Evolutionary conservation across 1,284 basidiomycete genomes (phyloP), one percentile per base, ranked within the genome.

Genomic region (Pseudozyma thailandica): DNA sequence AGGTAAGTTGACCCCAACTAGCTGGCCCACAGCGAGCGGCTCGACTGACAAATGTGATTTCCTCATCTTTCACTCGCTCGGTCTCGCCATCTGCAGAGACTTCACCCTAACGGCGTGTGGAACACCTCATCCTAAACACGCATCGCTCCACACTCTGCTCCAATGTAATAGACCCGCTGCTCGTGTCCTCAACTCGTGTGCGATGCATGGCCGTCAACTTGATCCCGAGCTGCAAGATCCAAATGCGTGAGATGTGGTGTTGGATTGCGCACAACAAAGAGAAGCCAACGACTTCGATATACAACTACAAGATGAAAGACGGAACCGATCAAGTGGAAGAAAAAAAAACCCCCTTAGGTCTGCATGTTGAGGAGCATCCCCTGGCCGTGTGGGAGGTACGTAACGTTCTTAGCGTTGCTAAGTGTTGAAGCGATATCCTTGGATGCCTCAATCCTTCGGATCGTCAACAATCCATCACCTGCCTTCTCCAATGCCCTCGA

Each of bases 401-500:
- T 84, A 53, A 85, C 85, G 59, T 85, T 85, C 49, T 83, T 74
- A 9, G 79, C 77, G 37, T 54, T 63, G 44, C 81, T 76, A 42
- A 86, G 74, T n/a, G 85, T 85, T 15, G 75, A 74, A 9, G 85
- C 94, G 78, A 99, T 97, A 59, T 95, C 94, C 86, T 97, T 94
- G 86, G 91, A 92, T 39, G 96, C 93, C 86, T 99, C 96, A 79
- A 99, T 98, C 85, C 94, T 93, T 78, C 94, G 88, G 84, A 99
- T 90, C 64, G 93, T 91, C 55, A 99, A 89, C 84, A 98, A 93
- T 35, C 93, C 95, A 80, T 97, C 94, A 18, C 95, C 96, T 3
- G 94, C 94, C 86, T 91, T 92, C 80, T 92, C 91, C 81, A 97
- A 85, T n/a, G 96, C 93, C 65, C 87, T 88, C 15, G 93, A 95